Base-by-base conservation (phyloP, 331 rosid genomes). In the Saraca asoca region DNA sequence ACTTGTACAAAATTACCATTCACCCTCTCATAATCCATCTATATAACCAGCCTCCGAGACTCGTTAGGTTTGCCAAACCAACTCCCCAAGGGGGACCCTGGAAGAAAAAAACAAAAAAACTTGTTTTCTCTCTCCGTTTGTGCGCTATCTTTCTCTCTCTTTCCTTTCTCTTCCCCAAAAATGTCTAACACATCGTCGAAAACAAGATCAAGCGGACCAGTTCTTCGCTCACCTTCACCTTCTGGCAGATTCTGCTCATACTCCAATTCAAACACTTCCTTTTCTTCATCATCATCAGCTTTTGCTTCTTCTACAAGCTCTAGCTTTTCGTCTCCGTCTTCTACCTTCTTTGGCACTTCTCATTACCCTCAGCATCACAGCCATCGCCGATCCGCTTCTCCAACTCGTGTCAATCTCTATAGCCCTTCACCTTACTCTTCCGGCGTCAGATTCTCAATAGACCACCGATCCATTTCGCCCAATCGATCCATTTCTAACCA, bases 21-120 rank as follows among this genome's bases (percentile, higher is more conserved):
- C 2, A 2, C 72, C 84, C 85, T 72, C 6, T 2, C 10, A 12
- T 0, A 9, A 10, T 43, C 2, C 12, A 62, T 12, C 97, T 90
- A 88, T 90, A 80, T 75, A 90, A 76, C 0, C 68, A 16, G 80
- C 90, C 77, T 67, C 84, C 46, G 89, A 90, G 85, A 88, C 86
- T 77, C 92, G 75, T 48, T 74, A 71, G 96, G 97, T 90, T 94
- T 94, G 99, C 96, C 95, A 85, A 94, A 90, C 76, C 88, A 72
- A 77, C 51, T 58, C 78, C 95, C 87, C 85, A 56, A 66, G 56
- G 91, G 97, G 87, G 78, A 62, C 81, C 83, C 20, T 55, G 0
- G 7, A 66, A 77, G 58, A 7, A n/a, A 11, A 16, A 6, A n/a
- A 29, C 15, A 19, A 31, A 51, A 46, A 14, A 5, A 6, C 0